Evolutionary conservation across 2,329 filamentous ascomycete genomes (phyloP).

Genomic region (Pestalotiopsis sp.): DNA sequence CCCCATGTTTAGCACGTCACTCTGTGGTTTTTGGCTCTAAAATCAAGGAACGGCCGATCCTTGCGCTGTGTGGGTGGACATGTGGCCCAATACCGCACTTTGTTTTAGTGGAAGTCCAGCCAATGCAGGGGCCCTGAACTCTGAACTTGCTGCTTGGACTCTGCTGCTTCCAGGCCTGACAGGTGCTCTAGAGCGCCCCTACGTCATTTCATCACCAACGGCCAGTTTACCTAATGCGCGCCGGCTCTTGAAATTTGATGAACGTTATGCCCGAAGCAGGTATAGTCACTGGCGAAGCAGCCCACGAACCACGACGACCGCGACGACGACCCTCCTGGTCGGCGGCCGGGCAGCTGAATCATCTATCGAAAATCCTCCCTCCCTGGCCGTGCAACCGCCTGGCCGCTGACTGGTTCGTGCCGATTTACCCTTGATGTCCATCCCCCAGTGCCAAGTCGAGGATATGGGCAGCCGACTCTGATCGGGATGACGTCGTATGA

Average conservation of each 20-base stretch:
- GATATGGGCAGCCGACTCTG: not conserved
- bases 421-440: not conserved
- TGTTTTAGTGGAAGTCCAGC: slow-evolving; percentile 1
- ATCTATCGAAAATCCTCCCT: not conserved
- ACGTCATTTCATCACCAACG: not conserved
- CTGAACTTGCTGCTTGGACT: not conserved
- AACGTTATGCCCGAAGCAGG: not conserved
- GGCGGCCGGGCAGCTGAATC: not conserved
- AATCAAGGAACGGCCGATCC: slow-evolving; percentile 8
- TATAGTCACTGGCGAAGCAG: not conserved
- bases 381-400: not conserved
- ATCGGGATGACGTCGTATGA: slow-evolving; percentile 2
- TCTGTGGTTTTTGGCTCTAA: slow-evolving; percentile 7
- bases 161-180: not conserved
- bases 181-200: not conserved
- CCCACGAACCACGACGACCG: not conserved
- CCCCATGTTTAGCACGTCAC: not conserved
- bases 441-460: not conserved
- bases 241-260: not conserved
- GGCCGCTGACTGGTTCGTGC: not conserved
- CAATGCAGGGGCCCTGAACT: slow-evolving; percentile 7
- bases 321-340: not conserved
- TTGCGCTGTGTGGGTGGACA: not conserved
- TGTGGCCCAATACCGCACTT: not conserved
- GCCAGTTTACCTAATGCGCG: slow-evolving; percentile 2